Conservation (phyloP, 306 rosid genomes). For the Sicyos baderoa region DNA sequence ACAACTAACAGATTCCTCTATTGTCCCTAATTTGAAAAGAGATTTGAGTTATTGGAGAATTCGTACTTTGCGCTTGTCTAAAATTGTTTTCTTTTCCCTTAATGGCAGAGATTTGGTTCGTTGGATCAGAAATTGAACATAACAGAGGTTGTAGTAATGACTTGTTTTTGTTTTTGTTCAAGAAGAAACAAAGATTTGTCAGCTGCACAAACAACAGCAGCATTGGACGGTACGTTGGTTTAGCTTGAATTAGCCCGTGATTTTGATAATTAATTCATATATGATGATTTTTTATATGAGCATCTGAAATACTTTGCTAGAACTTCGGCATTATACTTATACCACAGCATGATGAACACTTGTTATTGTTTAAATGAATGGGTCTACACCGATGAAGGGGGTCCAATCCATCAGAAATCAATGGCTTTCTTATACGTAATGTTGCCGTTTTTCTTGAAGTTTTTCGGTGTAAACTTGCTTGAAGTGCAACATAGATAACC, state of each 20-base stretch:
- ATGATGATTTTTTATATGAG: not conserved
- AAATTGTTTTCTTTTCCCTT: not conserved
- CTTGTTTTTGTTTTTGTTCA: conserved; percentile 38
- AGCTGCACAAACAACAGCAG: conserved; percentile 23
- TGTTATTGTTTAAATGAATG: not conserved
- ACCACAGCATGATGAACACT: too few species aligned
- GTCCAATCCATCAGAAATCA: not conserved
- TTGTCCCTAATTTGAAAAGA: not conserved
- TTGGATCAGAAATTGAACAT: not conserved
- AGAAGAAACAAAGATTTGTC: conserved; percentile 30
- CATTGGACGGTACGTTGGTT: conserved; percentile 36
- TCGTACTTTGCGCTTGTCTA: not conserved
- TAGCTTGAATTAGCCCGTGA: conserved; percentile 4
- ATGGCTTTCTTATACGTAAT: conserved; percentile 5
- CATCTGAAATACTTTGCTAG: not conserved
- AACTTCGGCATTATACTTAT: not conserved
- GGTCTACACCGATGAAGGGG: not conserved
- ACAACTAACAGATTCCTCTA: not conserved
- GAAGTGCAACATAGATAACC: not conserved
- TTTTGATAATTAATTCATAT: conserved; percentile 1
- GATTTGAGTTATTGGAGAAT: not conserved
- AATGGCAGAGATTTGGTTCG: conserved; percentile 2
- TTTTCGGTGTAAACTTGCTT: conserved; percentile 4
- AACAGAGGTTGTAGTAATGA: conserved; percentile 36
- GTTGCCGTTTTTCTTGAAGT: not conserved